Evolutionary conservation across 2,329 filamentous ascomycete genomes (phyloP).

Genomic region (Epichloe gansuensis): DNA sequence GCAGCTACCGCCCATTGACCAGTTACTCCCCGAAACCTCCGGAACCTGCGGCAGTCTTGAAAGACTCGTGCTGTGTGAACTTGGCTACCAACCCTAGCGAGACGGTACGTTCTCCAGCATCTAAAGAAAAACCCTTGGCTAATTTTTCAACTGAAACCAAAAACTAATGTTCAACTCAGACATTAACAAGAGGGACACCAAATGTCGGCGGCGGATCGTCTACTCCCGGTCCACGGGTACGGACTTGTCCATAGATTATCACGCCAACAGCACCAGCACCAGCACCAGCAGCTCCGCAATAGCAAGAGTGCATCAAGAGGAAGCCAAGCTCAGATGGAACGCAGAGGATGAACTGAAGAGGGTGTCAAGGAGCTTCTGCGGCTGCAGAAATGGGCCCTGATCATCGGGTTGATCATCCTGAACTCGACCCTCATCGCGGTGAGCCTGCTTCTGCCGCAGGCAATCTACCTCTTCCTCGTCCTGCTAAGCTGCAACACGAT

Average conservation of each 20-base stretch:
- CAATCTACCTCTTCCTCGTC: conserved; percentile 31
- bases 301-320: conserved; percentile 25
- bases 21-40: conserved; percentile 3
- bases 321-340: conserved; percentile 28
- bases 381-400: conserved; percentile 28
- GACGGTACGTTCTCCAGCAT: conserved; percentile 13
- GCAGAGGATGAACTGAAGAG: conserved; percentile 26
- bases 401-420: conserved; percentile 21
- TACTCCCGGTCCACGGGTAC: conserved; percentile 16
- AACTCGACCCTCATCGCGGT: conserved; percentile 26
- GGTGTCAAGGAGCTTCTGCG: conserved; percentile 24
- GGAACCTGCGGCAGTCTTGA: conserved; percentile 1
- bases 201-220: conserved; percentile 12
- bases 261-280: conserved; percentile 18
- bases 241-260: conserved; percentile 8
- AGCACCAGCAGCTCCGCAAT: conserved; percentile 24
- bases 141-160: background rate
- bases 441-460: conserved; percentile 25
- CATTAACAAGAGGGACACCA: conserved; percentile 16
- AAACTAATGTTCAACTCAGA: conserved; percentile 13
- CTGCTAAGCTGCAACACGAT: conserved; percentile 34
- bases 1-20: background rate
- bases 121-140: no score
- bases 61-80: conserved; percentile 7
- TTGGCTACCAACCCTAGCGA: conserved; percentile 14